These are phyloP conservation scores for Mycena amicta DNA, from an alignment of 768 basidiomycete species.

Conservation along the genomic window DNA sequence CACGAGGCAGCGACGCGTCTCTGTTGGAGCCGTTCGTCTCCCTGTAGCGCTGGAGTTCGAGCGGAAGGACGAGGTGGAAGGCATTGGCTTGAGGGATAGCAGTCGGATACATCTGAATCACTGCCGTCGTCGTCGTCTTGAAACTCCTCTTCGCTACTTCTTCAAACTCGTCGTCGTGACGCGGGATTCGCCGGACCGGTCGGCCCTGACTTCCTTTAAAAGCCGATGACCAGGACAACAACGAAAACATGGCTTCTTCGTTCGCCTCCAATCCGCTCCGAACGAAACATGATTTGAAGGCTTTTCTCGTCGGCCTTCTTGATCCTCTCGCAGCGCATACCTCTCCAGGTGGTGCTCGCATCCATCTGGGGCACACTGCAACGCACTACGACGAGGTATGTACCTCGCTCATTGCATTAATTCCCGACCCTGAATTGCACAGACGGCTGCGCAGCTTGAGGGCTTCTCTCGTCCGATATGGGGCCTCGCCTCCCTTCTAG, in stretches of 20 bases:
- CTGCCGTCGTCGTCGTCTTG: neutral
- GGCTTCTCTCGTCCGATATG: constrained; percentile 78
- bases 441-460: constrained; percentile 70
- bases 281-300: constrained; percentile 60
- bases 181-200: neutral
- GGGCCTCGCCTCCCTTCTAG: constrained; percentile 69
- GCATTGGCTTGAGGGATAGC: constrained; percentile 13
- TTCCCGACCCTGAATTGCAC: no score
- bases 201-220: neutral
- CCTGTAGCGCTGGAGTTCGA: constrained; percentile 12
- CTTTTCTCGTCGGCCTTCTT: constrained; percentile 59
- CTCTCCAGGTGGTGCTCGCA: constrained; percentile 70
- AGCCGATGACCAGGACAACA: neutral
- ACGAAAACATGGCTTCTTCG: constrained; percentile 26
- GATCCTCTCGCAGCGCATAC: constrained; percentile 71
- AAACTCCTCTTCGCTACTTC: neutral
- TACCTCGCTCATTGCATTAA: no score
- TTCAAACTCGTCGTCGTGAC: neutral
- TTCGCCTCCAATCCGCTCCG: constrained; percentile 62
- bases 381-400: constrained; percentile 81
- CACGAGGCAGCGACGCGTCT: neutral
- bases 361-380: constrained; percentile 68
- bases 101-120: neutral
- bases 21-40: constrained; percentile 9
- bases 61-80: constrained; percentile 8